phyloP scores from a whole-genome alignment of 495 filamentous ascomycete species.

The Aspergillus carlsbadensis region DNA sequence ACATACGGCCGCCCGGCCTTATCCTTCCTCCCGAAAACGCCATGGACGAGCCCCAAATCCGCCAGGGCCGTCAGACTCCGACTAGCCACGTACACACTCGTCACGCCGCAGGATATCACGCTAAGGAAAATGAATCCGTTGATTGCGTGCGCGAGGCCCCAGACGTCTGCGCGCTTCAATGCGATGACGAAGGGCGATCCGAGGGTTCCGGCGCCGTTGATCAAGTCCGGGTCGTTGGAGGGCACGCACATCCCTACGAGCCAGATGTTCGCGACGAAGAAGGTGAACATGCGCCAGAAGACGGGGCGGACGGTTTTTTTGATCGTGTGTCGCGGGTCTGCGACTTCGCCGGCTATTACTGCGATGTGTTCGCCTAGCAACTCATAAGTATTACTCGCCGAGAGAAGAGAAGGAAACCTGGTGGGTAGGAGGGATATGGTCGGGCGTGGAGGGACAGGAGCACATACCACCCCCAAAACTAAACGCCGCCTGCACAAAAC shows the following conservation, averaged over 20 bases:
- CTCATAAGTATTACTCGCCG: too few relatives aligned
- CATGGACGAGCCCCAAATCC: constrained; percentile 26
- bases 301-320: constrained; percentile 29
- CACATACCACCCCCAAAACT: constrained; percentile 27
- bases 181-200: constrained; percentile 32
- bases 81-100: constrained; percentile 30
- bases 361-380: constrained; percentile 27
- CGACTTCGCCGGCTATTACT: constrained; percentile 29
- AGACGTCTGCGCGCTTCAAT: constrained; percentile 26
- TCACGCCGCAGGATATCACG: constrained; percentile 30
- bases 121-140: constrained; percentile 32
- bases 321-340: constrained; percentile 25
- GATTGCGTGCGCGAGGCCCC: constrained; percentile 26
- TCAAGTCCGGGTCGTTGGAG: constrained; percentile 20
- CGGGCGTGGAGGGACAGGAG: neutral
- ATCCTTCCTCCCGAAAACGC: constrained; percentile 29
- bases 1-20: constrained; percentile 25
- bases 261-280: constrained; percentile 33
- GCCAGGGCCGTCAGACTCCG: constrained; percentile 29
- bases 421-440: too few relatives aligned
- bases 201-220: constrained; percentile 24
- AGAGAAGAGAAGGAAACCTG: too few relatives aligned
- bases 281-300: constrained; percentile 35
- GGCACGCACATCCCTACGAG: constrained; percentile 33
- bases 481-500: constrained; percentile 30